Evolutionary conservation across 768 basidiomycete species (phyloP), one percentile per base, ranked within the genome.

Genomic region (Cubamyces sp.): DNA sequence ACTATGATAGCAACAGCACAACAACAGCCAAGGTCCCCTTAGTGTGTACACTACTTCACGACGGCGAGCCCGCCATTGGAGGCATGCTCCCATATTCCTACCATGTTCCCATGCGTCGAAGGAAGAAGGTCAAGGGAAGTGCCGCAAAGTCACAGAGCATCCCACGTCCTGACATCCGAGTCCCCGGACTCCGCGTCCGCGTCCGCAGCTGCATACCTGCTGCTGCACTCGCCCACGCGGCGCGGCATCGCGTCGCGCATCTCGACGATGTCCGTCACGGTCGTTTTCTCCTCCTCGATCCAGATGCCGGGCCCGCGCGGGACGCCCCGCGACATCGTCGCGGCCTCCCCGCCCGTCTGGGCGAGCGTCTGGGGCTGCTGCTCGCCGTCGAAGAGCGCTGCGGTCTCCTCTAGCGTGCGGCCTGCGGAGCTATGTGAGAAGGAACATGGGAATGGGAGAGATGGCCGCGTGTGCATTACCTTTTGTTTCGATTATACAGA

Each of bases 381-480:
- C 50, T 85, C 82, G 16, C 88, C 86, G 60, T 91, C 90, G 56
- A 91, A 91, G 9, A 91, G 73, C 5, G 82, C 83, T 0, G 88
- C 84, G 0, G 89, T 91, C 71, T 91, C 90, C 71, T 91, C 90
- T 34, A 90, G 77, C 2, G 88, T 90, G 42, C 83, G 80, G 16
- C 85, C 84, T 80, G 54, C 51, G 61, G 46, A 28, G 14, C 8
- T 25, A 42, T 48, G 28, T 52, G 42, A 25, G n/a, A 34, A 7
- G 6, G 25, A 25, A 5, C 3, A n/a, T 16, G 34, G 16, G 19
- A 45, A 39, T 30, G 37, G 3, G 54, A 18, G 19, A 59, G 21
- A 18, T 21, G 19, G 5, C 42, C 2, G 16, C 43, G 21, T 12
- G 14, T 46, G 61, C 50, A 45, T 69, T 66, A 82, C 84, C 86